Percentiles rank a stretch among this genome's conserved stretches.
phyloP scores from a whole-genome alignment of 805 yeast species.

The Lachancea fermentati region DNA sequence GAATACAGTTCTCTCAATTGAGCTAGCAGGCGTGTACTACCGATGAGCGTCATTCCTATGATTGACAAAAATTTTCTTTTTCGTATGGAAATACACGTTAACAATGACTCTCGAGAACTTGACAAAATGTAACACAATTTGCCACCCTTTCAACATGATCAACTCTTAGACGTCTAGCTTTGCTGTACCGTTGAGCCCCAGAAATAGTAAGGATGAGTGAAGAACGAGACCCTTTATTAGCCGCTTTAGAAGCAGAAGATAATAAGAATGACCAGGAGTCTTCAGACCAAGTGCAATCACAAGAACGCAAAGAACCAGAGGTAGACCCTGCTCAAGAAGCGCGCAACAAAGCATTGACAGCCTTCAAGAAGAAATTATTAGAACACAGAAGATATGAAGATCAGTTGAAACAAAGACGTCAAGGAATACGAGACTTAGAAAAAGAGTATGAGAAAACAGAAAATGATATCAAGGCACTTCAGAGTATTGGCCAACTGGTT shows the following conservation, averaged over 20 bases:
- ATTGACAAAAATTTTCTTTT: background rate
- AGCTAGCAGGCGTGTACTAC: no score
- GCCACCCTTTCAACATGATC: background rate
- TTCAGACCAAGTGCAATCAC: constrained; percentile 13
- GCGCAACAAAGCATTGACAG: constrained; percentile 68
- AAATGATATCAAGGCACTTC: constrained; percentile 93
- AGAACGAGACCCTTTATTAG: constrained; percentile 73
- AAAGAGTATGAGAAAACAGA: constrained; percentile 87
- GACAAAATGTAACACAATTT: background rate
- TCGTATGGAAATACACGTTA: background rate
- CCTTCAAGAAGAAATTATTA: constrained; percentile 75
- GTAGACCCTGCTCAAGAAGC: constrained; percentile 51
- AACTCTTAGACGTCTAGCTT: background rate
- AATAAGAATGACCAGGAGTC: constrained; percentile 8
- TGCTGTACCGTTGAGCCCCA: background rate
- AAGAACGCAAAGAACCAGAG: constrained; percentile 24
- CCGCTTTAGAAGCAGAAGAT: constrained; percentile 41
- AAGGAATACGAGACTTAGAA: constrained; percentile 78
- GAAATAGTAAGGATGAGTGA: constrained; percentile 39
- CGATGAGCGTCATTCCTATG: background rate
- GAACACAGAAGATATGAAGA: constrained; percentile 96
- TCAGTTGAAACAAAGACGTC: constrained; percentile 74
- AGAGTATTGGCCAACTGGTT: constrained; percentile 93
- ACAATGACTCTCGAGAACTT: background rate
- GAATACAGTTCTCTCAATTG: no score